Conservation (phyloP, 225 moss, liverwort and hornwort genomes). For the Antitrichia curtipendula region DNA sequence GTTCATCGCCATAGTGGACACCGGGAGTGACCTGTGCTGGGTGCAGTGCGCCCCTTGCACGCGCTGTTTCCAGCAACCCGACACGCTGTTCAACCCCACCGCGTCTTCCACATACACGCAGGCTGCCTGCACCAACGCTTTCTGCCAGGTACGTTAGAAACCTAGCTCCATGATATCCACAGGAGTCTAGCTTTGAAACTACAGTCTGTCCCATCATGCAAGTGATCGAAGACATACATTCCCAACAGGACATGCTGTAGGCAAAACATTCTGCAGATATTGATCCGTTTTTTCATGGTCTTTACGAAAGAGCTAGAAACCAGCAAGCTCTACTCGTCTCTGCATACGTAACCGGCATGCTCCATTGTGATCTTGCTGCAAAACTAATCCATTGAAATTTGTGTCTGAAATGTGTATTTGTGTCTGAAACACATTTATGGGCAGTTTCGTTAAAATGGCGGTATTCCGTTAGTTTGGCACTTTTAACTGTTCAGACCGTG, state of each 20-base stretch:
- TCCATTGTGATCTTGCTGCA: not conserved
- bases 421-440: too few species aligned
- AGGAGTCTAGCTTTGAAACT: too few species aligned
- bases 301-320: not conserved
- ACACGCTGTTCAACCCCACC: not conserved
- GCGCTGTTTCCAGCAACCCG: conserved; percentile 11
- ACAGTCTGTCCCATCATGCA: not conserved
- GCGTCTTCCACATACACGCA: not conserved
- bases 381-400: not conserved
- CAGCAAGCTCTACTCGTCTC: not conserved
- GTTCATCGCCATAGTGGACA: not conserved
- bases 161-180: not conserved
- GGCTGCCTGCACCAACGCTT: not conserved
- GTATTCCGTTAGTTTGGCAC: too few species aligned
- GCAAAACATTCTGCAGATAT: not conserved
- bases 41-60: conserved; percentile 46
- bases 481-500: too few species aligned
- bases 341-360: not conserved
- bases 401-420: not conserved
- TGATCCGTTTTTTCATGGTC: not conserved
- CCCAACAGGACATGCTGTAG: not conserved
- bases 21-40: conserved; percentile 26
- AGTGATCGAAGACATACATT: not conserved
- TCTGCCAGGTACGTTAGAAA: not conserved
- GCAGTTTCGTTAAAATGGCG: too few species aligned